Base-by-base conservation (phyloP, 164 flowering plant genomes). In the Litsea cubeba region DNA sequence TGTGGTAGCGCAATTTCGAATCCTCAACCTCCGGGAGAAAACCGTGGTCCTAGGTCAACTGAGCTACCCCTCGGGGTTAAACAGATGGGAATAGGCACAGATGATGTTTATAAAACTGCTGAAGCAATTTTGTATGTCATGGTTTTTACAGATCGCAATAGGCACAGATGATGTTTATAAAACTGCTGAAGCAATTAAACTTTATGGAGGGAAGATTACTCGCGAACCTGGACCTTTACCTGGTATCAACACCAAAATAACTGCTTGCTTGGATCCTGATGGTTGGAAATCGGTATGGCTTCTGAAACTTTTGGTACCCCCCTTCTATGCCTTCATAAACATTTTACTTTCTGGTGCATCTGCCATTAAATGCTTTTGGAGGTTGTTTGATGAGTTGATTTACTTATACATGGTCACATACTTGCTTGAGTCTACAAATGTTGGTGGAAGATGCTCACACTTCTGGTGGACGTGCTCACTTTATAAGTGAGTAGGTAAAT, bases 161-260 rank as follows among this genome's bases (percentile, higher is more conserved):
- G 97, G 99, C 76, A 93, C 98, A 49, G 97, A 95, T 85, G 99
- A 95, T 89, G 99, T 95, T n/a, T 95, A 93, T 76, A 95, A 79
- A 86, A 93, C 99, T 71, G 98, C 99, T 30, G 99, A 93, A 84
- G 94, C 89, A 74, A 73, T 93, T 46, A 95, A 88, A 81, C 89
- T 89, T 18, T 73, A 57, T 82, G 97, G 97, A 51, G 99, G 99
- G 50, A 89, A 84, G 79, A 82, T 95, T 76, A 91, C 94, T 8
- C 90, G 98, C 63, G 98, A 95, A 84, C 91, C 99, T 73, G 99
- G 99, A 64, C 99, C 99, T 23, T 77, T 95, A 73, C 99, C 99
- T 77, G 99, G 99, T 54, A 91, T 95, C 80, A 89, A 73, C 86
- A 93, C 98, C 71, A 93, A 95, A 82, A 93, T 95, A 46, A 93